phyloP scores from a whole-genome alignment of 176 grass and related monocot species.

The Bromus sterilis region DNA sequence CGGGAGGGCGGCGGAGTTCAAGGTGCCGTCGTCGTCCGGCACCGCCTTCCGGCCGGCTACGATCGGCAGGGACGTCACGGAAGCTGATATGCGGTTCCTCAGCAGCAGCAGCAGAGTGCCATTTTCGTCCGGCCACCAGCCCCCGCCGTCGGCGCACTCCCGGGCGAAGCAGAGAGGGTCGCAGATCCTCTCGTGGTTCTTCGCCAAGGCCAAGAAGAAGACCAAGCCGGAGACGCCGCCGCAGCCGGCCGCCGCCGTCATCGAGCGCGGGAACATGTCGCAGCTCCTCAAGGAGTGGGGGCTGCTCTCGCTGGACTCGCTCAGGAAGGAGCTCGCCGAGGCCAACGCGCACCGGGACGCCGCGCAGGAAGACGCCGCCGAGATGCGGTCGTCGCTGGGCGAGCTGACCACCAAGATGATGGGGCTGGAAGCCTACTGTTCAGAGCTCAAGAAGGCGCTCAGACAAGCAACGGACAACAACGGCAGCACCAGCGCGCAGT shows the following conservation, averaged over 20 bases:
- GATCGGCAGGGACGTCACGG: conserved; percentile 36
- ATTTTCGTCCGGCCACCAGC: neutral
- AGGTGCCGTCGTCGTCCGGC: conserved; percentile 35
- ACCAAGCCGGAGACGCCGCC: conserved; percentile 35
- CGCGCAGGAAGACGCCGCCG: conserved; percentile 58
- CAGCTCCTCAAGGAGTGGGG: conserved; percentile 85
- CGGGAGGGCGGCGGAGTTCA: conserved; percentile 40
- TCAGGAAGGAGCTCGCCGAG: conserved; percentile 67
- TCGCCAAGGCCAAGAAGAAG: conserved; percentile 72
- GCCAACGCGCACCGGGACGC: conserved; percentile 63
- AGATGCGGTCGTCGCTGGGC: conserved; percentile 55
- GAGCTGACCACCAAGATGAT: conserved; percentile 65
- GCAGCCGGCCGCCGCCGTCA: conserved; percentile 33
- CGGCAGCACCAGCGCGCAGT: conserved; percentile 13
- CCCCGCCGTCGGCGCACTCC: conserved; percentile 20
- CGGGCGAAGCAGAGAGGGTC: conserved; percentile 39
- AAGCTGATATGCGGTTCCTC: conserved; percentile 8
- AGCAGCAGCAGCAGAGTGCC: conserved; percentile 15
- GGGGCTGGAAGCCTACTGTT: conserved; percentile 62
- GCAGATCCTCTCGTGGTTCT: conserved; percentile 83
- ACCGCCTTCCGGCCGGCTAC: conserved; percentile 43
- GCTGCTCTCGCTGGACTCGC: conserved; percentile 59
- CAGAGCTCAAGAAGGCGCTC: conserved; percentile 74
- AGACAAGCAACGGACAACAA: conserved; percentile 33
- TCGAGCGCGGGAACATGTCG: conserved; percentile 66